Conservation (phyloP, 73 alveolate species). For the Paramecium biaurelia region DNA sequence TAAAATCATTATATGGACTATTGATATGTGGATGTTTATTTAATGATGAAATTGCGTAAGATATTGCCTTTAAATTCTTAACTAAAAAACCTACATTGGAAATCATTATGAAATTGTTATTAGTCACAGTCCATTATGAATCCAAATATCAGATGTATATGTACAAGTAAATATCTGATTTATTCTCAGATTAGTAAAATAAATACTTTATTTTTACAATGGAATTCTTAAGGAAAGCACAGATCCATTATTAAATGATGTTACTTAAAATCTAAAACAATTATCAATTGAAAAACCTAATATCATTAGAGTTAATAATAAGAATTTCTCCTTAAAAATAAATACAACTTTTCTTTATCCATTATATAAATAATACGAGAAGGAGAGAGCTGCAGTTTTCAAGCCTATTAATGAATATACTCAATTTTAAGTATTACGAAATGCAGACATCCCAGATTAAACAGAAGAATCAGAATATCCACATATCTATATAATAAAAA, state of each 20-base stretch:
- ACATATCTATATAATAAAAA: not conserved
- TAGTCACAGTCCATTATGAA: constrained; percentile 28
- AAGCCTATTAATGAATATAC: constrained; percentile 4
- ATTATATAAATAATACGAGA: not conserved
- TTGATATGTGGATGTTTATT: constrained; percentile 44
- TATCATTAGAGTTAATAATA: not conserved
- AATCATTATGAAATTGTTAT: not conserved
- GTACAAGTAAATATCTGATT: not conserved
- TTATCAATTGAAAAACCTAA: not conserved
- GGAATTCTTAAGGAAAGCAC: constrained; percentile 24
- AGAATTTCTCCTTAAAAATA: not conserved
- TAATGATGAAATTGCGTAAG: constrained; percentile 31
- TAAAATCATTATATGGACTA: not conserved
- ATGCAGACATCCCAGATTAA: constrained; percentile 34
- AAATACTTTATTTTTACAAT: not conserved
- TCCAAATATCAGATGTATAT: constrained; percentile 32
- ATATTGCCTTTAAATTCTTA: not conserved
- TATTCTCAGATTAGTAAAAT: not conserved
- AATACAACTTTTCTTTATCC: constrained; percentile 28
- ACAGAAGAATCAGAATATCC: constrained; percentile 4
- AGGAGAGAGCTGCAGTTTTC: not conserved
- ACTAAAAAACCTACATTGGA: constrained; percentile 22
- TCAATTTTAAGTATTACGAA: not conserved
- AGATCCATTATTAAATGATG: constrained; percentile 22
- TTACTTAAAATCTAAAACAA: not conserved